Evolutionary conservation across 176 grass and related monocot genomes (phyloP).

Genomic region (Juncus inflexus): DNA sequence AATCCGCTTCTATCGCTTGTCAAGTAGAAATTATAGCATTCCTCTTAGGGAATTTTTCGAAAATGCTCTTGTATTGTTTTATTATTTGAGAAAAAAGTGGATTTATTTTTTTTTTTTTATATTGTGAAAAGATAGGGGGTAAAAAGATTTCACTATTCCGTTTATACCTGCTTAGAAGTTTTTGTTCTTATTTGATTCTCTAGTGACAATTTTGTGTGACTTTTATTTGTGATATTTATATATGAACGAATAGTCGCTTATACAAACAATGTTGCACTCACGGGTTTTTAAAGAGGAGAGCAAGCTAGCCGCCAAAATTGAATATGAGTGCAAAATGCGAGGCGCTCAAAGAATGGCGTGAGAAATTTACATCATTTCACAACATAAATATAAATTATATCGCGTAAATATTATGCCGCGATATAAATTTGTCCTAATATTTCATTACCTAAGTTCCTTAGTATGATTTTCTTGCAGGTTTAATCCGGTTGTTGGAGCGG

Average conservation of each 20-base stretch:
- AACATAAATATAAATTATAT: not conserved
- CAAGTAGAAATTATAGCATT: no score
- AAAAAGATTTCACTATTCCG: no score
- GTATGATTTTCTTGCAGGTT: conserved; percentile 50
- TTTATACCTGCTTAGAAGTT: no score
- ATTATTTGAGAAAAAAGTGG: no score
- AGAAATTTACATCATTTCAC: conserved; percentile 29
- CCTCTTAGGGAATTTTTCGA: no score
- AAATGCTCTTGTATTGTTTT: no score
- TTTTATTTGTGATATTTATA: conserved; percentile 16
- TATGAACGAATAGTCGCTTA: conserved; percentile 56
- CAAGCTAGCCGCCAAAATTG: conserved; percentile 74
- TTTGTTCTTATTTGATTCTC: no score
- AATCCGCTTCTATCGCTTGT: conserved; percentile 28
- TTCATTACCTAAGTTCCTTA: not conserved
- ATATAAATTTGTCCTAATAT: not conserved
- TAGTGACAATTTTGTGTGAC: not conserved
- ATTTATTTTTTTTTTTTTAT: no score
- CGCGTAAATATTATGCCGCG: not conserved
- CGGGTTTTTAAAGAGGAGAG: conserved; percentile 70
- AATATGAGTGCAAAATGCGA: conserved; percentile 95
- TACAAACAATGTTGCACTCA: conserved; percentile 94
- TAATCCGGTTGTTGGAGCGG: conserved; percentile 86
- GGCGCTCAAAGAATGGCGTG: conserved; percentile 97
- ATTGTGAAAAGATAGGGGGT: no score